These are phyloP conservation scores for Cucurbita pepo DNA, from an alignment of 306 rosid genomes.

Conservation along the genomic window DNA sequence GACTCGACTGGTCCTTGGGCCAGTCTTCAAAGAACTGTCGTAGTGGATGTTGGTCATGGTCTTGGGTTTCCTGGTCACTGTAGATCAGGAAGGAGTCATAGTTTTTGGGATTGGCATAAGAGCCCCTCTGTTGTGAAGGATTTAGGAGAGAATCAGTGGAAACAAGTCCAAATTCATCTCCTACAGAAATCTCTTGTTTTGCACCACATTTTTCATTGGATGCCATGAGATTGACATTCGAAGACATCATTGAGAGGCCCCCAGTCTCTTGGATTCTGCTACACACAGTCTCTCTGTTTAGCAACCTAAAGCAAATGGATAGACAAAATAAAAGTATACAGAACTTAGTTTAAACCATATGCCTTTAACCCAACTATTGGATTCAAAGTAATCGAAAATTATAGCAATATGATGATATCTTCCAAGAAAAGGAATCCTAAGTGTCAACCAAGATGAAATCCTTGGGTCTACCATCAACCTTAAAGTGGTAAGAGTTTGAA, in stretches of 20 bases:
- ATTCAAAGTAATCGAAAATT: conserved; percentile 5
- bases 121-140: conserved; percentile 26
- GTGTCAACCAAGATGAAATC: conserved; percentile 8
- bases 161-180: conserved; percentile 31
- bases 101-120: conserved; percentile 21
- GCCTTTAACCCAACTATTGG: conserved; percentile 4
- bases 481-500: conserved; percentile 9
- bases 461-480: conserved; percentile 16
- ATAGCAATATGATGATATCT: neutral
- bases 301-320: neutral
- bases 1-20: conserved; percentile 26
- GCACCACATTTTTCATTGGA: conserved; percentile 5
- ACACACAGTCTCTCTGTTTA: conserved; percentile 16
- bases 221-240: conserved; percentile 9
- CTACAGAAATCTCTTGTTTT: conserved; percentile 3
- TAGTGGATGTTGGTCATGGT: conserved; percentile 25
- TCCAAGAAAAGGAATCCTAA: conserved; percentile 18
- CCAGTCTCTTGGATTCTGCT: conserved; percentile 19
- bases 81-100: conserved; percentile 26
- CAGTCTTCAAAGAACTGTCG: conserved; percentile 24
- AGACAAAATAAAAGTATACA: neutral
- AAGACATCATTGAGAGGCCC: conserved; percentile 15
- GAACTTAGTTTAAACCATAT: neutral
- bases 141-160: conserved; percentile 33
- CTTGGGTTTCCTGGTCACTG: conserved; percentile 21